Evolutionary conservation across 495 filamentous ascomycete genomes (phyloP).

Genomic region (Viridothelium virens): DNA sequence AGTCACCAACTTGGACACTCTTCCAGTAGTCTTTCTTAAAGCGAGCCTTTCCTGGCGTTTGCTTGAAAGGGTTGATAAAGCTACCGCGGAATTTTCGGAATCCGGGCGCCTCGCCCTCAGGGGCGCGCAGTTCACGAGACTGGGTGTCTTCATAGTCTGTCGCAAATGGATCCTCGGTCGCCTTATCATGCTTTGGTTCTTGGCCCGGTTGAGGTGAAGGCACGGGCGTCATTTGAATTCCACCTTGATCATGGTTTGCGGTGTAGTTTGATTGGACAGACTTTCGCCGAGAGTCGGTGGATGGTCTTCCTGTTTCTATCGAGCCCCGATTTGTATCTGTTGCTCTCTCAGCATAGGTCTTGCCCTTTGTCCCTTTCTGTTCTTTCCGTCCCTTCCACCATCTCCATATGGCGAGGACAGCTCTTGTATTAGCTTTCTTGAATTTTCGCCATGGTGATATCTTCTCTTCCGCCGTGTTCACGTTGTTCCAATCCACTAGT

Average conservation of each 20-base stretch:
- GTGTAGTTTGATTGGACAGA: constrained; percentile 49
- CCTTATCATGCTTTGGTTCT: constrained; percentile 24
- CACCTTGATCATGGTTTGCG: constrained; percentile 36
- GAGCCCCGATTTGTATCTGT: constrained; percentile 40
- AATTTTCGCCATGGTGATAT: constrained; percentile 78
- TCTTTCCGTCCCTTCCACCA: constrained; percentile 42
- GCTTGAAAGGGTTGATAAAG: constrained; percentile 54
- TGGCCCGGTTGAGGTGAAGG: constrained; percentile 65
- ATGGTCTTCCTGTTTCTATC: constrained; percentile 38
- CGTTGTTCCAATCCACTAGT: constrained; percentile 80
- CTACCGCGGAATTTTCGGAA: constrained; percentile 49
- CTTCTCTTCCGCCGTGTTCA: constrained; percentile 82
- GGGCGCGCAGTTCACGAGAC: background rate
- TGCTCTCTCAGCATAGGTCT: constrained; percentile 40
- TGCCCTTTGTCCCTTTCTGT: constrained; percentile 37
- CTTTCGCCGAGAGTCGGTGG: constrained; percentile 57
- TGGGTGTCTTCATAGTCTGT: constrained; percentile 16
- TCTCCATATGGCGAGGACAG: constrained; percentile 51
- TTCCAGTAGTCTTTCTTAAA: constrained; percentile 97
- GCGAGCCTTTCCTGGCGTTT: constrained; percentile 53
- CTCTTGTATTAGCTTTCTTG: constrained; percentile 79
- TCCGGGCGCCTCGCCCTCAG: background rate
- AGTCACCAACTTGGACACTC: constrained; percentile 90
- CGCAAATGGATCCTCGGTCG: constrained; percentile 29
- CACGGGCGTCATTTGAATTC: constrained; percentile 94